Conservation (phyloP, 371 early-diverging fungal genomes). For the Conidiobolus incongruus region DNA sequence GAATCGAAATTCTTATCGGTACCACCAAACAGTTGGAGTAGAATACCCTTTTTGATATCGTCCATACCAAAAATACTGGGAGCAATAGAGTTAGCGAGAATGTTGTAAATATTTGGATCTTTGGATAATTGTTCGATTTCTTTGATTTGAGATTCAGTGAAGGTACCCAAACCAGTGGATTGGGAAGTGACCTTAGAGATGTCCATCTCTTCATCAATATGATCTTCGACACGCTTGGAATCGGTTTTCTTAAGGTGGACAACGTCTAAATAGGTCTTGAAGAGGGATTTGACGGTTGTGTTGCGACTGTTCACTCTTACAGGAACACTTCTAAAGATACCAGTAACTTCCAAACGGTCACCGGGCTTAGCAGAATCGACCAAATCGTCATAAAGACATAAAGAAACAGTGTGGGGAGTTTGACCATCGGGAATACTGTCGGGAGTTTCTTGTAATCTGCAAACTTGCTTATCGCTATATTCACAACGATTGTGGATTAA, state of each 20-base stretch:
- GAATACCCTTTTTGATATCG: slow-evolving; percentile 94
- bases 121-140: slow-evolving; percentile 4
- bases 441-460: slow-evolving; percentile 96
- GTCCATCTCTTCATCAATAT: slow-evolving; percentile 2
- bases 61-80: slow-evolving; percentile 96
- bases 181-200: neutral
- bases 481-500: slow-evolving; percentile 83
- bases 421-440: slow-evolving; percentile 96
- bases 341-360: slow-evolving; percentile 88
- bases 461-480: slow-evolving; percentile 93
- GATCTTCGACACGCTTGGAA: slow-evolving; percentile 31
- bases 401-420: slow-evolving; percentile 92
- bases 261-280: slow-evolving; percentile 93
- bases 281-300: slow-evolving; percentile 80
- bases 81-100: slow-evolving; percentile 21
- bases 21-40: slow-evolving; percentile 98
- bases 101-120: slow-evolving; percentile 2
- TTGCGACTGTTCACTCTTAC: slow-evolving; percentile 86
- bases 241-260: slow-evolving; percentile 73
- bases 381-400: slow-evolving; percentile 83
- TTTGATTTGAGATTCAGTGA: slow-evolving; percentile 7
- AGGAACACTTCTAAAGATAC: slow-evolving; percentile 91
- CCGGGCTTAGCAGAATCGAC: slow-evolving; percentile 95
- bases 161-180: slow-evolving; percentile 7
- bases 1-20: slow-evolving; percentile 48